Percentiles rank a stretch among this genome's conserved stretches.
Evolutionary conservation across 139 green algal genomes (phyloP).

Genomic region (Volvox reticuliferus): DNA sequence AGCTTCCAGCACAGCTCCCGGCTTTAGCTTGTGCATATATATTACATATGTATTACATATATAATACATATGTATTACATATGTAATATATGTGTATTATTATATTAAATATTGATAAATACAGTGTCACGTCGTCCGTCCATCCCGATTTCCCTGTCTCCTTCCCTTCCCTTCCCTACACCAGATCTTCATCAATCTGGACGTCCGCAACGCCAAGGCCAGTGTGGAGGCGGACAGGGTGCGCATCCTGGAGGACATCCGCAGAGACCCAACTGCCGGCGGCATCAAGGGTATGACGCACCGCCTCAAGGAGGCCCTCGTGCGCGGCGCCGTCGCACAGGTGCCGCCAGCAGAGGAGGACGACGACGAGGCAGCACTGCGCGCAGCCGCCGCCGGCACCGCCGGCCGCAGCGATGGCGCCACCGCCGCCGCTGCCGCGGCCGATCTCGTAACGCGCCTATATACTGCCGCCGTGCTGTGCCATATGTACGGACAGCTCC

Average conservation of each 20-base stretch:
- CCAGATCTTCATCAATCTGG: slow-evolving; percentile 5
- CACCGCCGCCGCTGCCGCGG: not conserved
- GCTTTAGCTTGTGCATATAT: too few species aligned
- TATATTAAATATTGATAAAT: too few species aligned
- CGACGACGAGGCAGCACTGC: not conserved
- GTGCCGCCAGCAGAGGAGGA: not conserved
- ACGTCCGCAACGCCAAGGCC: not conserved
- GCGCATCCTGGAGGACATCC: slow-evolving; percentile 17
- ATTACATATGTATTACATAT: too few species aligned
- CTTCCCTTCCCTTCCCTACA: too few species aligned
- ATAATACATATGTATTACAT: too few species aligned
- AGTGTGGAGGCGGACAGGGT: not conserved
- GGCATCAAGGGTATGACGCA: not conserved
- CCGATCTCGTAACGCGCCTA: not conserved
- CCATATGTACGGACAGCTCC: not conserved
- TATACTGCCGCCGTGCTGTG: not conserved
- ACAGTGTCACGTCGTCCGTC: too few species aligned
- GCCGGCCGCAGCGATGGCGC: not conserved
- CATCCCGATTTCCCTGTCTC: too few species aligned
- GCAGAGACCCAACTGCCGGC: not conserved
- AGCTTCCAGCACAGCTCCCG: too few species aligned
- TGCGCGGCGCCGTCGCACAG: not conserved
- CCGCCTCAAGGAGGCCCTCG: not conserved
- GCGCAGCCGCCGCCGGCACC: too few species aligned
- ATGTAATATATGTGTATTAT: too few species aligned